These are phyloP conservation scores for Pseudocohnilembus persalinus DNA, from an alignment of 169 alveolate genomes.

Conservation along the genomic window DNA sequence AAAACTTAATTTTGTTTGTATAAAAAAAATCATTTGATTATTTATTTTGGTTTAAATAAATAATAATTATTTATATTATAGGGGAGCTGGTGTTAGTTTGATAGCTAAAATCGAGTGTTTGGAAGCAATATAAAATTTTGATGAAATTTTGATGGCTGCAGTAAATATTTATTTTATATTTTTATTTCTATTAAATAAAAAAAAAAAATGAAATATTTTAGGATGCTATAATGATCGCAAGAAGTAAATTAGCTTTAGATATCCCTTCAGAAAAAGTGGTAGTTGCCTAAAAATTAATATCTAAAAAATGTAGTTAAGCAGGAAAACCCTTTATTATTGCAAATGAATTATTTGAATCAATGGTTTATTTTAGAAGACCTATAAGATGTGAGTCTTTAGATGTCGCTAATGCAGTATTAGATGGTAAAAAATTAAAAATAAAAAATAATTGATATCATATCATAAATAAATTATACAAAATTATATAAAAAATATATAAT, in stretches of 20 bases:
- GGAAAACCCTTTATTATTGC: constrained; percentile 99
- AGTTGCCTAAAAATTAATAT: constrained; percentile 24
- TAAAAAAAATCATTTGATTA: no score
- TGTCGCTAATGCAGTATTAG: constrained; percentile 98
- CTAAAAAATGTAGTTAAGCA: constrained; percentile 49
- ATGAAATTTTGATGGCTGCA: constrained; percentile 91
- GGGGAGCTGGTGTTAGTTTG: constrained; percentile 93
- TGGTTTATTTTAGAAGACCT: constrained; percentile 96
- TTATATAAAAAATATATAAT: no score
- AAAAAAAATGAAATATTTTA: neutral
- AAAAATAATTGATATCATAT: no score
- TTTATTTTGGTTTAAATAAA: no score
- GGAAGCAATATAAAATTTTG: constrained; percentile 95
- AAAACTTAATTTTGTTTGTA: no score
- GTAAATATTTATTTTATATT: constrained; percentile 55
- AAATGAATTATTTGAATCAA: constrained; percentile 98
- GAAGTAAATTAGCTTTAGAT: constrained; percentile 99
- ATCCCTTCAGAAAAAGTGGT: constrained; percentile 96
- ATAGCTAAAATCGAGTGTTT: constrained; percentile 97
- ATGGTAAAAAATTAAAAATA: constrained; percentile 73
- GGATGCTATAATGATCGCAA: constrained; percentile 1
- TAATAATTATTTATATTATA: no score
- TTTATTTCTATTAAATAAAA: neutral
- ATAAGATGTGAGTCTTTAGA: constrained; percentile 99
- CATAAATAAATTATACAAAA: neutral